phyloP scores from a whole-genome alignment of 768 basidiomycete species.

The Calocybe gangraenosa region DNA sequence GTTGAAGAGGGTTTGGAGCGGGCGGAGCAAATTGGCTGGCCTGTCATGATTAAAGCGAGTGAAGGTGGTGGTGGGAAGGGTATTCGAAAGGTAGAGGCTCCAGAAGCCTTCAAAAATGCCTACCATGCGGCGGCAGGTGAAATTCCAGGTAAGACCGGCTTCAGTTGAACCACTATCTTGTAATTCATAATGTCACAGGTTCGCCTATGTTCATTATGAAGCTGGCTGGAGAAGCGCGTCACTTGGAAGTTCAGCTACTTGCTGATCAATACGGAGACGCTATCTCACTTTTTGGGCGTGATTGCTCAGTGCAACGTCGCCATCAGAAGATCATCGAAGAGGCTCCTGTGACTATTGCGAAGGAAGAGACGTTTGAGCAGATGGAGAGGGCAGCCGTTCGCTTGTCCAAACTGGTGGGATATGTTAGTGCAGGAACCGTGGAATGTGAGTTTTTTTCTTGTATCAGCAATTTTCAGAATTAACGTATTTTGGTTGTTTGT shows the following conservation, averaged over 20 bases:
- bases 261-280: constrained; percentile 99
- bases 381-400: constrained; percentile 99
- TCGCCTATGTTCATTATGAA: constrained; percentile 99
- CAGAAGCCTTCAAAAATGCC: constrained; percentile 89
- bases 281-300: constrained; percentile 97
- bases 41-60: constrained; percentile 99
- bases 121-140: constrained; percentile 93
- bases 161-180: background rate
- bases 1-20: constrained; percentile 84
- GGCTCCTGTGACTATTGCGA: constrained; percentile 97
- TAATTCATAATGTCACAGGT: constrained; percentile 39
- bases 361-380: constrained; percentile 85
- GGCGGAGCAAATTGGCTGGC: constrained; percentile 90
- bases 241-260: constrained; percentile 95
- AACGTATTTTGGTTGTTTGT: constrained; percentile 8
- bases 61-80: constrained; percentile 99
- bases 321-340: constrained; percentile 99
- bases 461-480: constrained; percentile 3
- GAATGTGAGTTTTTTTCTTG: constrained; percentile 62
- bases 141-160: constrained; percentile 73
- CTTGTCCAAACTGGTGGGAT: constrained; percentile 97
- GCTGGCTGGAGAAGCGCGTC: constrained; percentile 94
- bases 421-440: constrained; percentile 97
- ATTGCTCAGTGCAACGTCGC: constrained; percentile 98
- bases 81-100: constrained; percentile 88